These are phyloP conservation scores for Geotrichum phurueaensis DNA, from an alignment of 1,139 yeast genomes.

Conservation along the genomic window DNA sequence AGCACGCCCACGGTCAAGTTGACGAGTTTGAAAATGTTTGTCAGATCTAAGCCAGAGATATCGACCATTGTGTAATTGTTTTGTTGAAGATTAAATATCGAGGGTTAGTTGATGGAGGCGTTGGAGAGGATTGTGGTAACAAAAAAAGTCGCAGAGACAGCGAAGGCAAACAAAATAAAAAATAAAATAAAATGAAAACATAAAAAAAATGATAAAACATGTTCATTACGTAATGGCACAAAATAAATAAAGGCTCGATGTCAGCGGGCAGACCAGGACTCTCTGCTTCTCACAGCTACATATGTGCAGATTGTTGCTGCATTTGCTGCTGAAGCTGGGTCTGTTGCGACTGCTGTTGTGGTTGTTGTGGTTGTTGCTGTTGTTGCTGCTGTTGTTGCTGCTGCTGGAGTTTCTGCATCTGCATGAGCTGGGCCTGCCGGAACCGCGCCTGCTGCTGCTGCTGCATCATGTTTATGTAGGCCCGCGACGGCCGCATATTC, in stretches of 20 bases:
- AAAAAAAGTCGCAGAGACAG: background rate
- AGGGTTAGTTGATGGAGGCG: background rate
- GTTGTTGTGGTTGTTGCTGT: conserved; percentile 9
- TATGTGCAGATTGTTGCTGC: conserved; percentile 7
- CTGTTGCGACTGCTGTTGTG: conserved; percentile 18
- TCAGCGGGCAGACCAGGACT: background rate
- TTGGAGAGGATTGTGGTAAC: background rate
- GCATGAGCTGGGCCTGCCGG: conserved; percentile 20
- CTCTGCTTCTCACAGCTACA: background rate
- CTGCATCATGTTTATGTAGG: conserved; percentile 24
- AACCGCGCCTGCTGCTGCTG: conserved; percentile 24
- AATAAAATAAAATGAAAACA: background rate
- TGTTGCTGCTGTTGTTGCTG: conserved; percentile 23
- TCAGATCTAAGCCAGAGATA: conserved; percentile 26
- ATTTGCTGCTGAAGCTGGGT: conserved; percentile 23
- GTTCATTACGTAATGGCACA: background rate
- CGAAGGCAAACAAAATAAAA: background rate
- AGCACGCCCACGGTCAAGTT: conserved; percentile 61
- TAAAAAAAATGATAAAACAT: background rate
- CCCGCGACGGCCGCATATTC: conserved; percentile 33
- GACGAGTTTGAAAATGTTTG: conserved; percentile 54
- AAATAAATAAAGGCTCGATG: background rate
- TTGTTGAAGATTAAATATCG: background rate
- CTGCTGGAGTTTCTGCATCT: conserved; percentile 21
- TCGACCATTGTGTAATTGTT: conserved; percentile 16